Evolutionary conservation across 2,329 filamentous ascomycete species (phyloP), one percentile per base, ranked within the genome.

Genomic region (Phaeophleospora eucalypticola): DNA sequence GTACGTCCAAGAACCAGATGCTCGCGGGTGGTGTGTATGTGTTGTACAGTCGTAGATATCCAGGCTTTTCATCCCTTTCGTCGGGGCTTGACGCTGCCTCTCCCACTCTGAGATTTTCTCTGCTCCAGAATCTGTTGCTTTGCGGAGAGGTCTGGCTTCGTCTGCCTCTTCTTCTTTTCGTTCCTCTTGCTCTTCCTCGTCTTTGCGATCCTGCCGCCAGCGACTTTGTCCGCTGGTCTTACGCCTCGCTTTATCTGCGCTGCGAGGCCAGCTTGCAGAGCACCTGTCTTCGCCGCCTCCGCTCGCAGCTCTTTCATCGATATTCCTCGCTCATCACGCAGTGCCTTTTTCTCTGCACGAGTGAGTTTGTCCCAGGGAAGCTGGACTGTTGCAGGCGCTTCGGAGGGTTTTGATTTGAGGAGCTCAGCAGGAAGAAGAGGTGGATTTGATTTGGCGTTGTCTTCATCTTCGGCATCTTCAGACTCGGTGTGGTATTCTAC

Each of bases 231-330:
- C 29, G 19, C 43, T 17, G 38, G 27, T n/a, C 32, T 16, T 1
- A 58, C 32, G 4, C 53, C 46, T 18, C 55, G 46, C 40, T 49
- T 53, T 18, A 48, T 18, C 43, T 58, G 53, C 41, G 55, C 53
- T 27, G 38, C 48, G 27, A 37, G 45, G 6, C 57, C 57, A 20
- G 56, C 56, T 36, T 53, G 43, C 7, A 59, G 32, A 14, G 53
- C 54, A 16, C 56, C 58, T 29, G 35, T 57, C 20, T 43, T 48
- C 17, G 42, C 18, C 10, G 51, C 45, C 12, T 52, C 52, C 4
- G 16, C 14, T 17, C 45, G 39, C n/a, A 57, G 36, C 19, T 48
- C 21, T n/a, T 29, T 32, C 46, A 48, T 48, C 18, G 38, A 42
- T 7, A 47, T 6, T 2, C 45, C 45, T 29, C 40, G 20, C 24